phyloP scores from a whole-genome alignment of 305 asterid species.

The Fraxinus floribunda region DNA sequence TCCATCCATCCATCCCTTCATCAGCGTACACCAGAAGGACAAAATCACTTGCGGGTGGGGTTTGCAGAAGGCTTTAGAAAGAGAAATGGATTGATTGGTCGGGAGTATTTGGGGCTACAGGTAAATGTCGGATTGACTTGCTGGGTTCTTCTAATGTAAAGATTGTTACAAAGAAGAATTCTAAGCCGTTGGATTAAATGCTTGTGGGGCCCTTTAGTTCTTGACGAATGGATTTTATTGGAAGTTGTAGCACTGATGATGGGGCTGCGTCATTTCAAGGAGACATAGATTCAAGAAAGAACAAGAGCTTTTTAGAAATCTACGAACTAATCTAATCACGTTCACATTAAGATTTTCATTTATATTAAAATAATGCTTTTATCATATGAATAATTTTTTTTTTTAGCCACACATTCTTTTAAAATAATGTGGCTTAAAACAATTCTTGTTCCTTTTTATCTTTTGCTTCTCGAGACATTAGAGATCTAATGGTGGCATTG shows the following conservation, averaged over 20 bases:
- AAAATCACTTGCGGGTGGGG: neutral
- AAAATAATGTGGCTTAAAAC: neutral
- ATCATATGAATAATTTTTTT: no score
- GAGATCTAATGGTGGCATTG: neutral
- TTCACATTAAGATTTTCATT: no score
- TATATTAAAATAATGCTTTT: no score
- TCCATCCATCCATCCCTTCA: neutral
- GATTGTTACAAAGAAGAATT: neutral
- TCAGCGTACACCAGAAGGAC: neutral
- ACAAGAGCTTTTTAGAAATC: neutral
- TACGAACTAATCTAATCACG: no score
- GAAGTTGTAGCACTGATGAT: slow-evolving; percentile 1
- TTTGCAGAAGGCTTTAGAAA: slow-evolving; percentile 1
- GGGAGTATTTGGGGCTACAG: slow-evolving; percentile 13
- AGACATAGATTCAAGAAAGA: slow-evolving; percentile 2
- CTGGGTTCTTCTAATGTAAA: neutral
- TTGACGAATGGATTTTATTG: slow-evolving; percentile 7
- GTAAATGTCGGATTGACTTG: slow-evolving; percentile 1
- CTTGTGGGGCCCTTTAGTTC: neutral
- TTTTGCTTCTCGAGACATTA: neutral
- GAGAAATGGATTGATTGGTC: slow-evolving; percentile 22
- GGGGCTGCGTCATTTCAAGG: slow-evolving; percentile 20
- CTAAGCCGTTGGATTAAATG: neutral
- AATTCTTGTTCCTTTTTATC: neutral
- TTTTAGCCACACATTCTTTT: no score